Percentiles rank a stretch among this genome's conserved stretches.
Evolutionary conservation across 352 stramenopile genomes (phyloP).

Genomic region (Pythium biforme): DNA sequence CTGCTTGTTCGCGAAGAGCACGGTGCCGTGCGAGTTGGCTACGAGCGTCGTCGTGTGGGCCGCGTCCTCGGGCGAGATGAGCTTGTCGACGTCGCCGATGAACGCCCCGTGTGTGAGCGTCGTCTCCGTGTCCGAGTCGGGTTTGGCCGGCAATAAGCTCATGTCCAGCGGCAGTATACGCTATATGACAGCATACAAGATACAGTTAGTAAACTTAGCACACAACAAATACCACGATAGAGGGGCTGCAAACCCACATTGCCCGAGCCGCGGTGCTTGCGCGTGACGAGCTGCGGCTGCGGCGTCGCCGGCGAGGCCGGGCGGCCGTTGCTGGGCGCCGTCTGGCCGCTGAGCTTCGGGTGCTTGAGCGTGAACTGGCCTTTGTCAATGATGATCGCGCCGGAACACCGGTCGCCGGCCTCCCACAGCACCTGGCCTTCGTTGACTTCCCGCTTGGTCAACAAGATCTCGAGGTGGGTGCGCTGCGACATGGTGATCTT

Average conservation of each 20-base stretch:
- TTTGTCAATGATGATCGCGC: slow-evolving; percentile 76
- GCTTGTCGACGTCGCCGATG: slow-evolving; percentile 68
- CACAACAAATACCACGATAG: background rate
- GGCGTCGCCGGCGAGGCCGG: slow-evolving; percentile 12
- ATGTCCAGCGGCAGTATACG: slow-evolving; percentile 60
- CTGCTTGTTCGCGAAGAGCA: slow-evolving; percentile 67
- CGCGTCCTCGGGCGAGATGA: slow-evolving; percentile 51
- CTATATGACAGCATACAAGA: slow-evolving; percentile 20
- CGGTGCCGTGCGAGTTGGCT: slow-evolving; percentile 43
- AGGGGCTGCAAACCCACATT: slow-evolving; percentile 44
- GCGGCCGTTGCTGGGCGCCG: background rate
- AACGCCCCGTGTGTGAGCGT: slow-evolving; percentile 57
- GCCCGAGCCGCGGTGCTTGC: slow-evolving; percentile 44
- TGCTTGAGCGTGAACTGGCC: slow-evolving; percentile 71
- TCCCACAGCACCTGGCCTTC: slow-evolving; percentile 78
- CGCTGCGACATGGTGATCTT: slow-evolving; percentile 80
- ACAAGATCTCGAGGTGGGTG: slow-evolving; percentile 84
- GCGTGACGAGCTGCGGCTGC: slow-evolving; percentile 26
- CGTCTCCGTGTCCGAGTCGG: slow-evolving; percentile 40
- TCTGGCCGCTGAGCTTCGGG: slow-evolving; percentile 2
- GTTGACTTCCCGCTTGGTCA: slow-evolving; percentile 52
- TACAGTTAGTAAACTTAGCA: background rate
- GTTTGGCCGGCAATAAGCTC: slow-evolving; percentile 44
- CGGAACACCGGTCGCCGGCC: slow-evolving; percentile 58
- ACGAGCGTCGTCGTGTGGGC: slow-evolving; percentile 62